Conservation (phyloP, 2,329 filamentous ascomycete genomes). For the Pestalotiopsis sp. region DNA sequence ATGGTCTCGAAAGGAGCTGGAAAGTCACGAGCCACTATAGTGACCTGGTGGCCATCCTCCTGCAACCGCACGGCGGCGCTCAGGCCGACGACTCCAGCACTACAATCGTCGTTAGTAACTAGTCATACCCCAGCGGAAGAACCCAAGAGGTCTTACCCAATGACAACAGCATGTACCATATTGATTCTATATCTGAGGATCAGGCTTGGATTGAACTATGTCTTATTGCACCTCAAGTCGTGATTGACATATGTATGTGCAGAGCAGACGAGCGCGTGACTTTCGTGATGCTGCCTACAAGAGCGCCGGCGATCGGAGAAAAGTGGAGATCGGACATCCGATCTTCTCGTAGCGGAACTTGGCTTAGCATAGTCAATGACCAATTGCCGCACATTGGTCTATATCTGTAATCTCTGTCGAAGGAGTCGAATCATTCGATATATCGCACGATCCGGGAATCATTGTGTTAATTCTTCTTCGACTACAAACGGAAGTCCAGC, state of each 20-base stretch:
- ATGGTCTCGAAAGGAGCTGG: slow-evolving; percentile 49
- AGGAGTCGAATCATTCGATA: not conserved
- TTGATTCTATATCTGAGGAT: not conserved
- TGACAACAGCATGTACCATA: slow-evolving; percentile 28
- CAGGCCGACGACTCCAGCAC: slow-evolving; percentile 57
- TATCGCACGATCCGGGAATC: not conserved
- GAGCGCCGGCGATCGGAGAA: not conserved
- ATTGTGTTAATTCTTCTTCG: not conserved
- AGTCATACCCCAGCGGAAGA: not conserved
- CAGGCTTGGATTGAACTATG: not conserved
- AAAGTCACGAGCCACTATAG: slow-evolving; percentile 49
- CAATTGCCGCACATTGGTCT: not conserved
- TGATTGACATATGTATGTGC: not conserved
- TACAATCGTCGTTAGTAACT: slow-evolving; percentile 24
- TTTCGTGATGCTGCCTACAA: not conserved
- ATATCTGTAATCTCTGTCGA: not conserved
- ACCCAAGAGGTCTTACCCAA: slow-evolving; percentile 24
- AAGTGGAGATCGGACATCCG: not conserved
- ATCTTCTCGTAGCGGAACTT: not conserved
- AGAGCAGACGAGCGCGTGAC: not conserved
- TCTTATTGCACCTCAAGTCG: not conserved
- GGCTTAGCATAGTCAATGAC: not conserved
- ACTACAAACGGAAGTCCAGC: not conserved
- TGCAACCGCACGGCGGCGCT: slow-evolving; percentile 50
- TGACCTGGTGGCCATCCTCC: slow-evolving; percentile 39